A percentile compares a stretch with the other conserved stretches of the same genome.
phyloP scores from a whole-genome alignment of 306 rosid species.

The Medicago truncatula region DNA sequence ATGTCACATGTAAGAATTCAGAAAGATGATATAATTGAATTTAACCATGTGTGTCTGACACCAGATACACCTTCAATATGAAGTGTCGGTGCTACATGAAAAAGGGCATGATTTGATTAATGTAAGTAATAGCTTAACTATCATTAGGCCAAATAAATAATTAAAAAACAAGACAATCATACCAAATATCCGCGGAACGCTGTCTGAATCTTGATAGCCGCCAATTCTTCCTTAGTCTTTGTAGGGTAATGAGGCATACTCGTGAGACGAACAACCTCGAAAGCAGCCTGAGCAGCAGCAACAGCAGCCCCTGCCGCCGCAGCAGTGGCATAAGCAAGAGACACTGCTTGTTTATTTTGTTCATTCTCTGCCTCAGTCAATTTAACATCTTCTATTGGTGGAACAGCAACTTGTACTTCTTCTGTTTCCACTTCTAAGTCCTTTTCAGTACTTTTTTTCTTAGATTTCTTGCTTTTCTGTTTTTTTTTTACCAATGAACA shows the following conservation, averaged over 20 bases:
- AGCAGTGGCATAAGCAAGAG: slow-evolving; percentile 77
- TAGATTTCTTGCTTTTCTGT: slow-evolving; percentile 60
- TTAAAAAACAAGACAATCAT: slow-evolving; percentile 10
- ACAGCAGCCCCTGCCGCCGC: slow-evolving; percentile 76
- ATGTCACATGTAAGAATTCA: too few species aligned
- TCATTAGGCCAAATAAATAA: neutral
- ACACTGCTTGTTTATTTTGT: slow-evolving; percentile 71
- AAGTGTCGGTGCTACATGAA: neutral
- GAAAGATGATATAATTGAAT: neutral
- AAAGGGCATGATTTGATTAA: neutral
- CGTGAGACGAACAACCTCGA: slow-evolving; percentile 76
- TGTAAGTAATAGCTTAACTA: neutral
- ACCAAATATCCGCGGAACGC: slow-evolving; percentile 79
- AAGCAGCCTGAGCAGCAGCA: slow-evolving; percentile 75
- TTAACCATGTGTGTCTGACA: neutral
- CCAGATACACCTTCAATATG: neutral
- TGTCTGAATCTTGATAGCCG: slow-evolving; percentile 79
- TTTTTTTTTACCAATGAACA: neutral
- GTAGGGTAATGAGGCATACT: slow-evolving; percentile 48
- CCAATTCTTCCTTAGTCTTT: slow-evolving; percentile 60
- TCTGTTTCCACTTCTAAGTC: slow-evolving; percentile 40
- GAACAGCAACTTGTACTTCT: slow-evolving; percentile 41
- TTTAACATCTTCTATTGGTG: slow-evolving; percentile 48
- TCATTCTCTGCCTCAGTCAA: slow-evolving; percentile 55
- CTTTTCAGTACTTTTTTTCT: slow-evolving; percentile 56